Conservation (phyloP, 768 basidiomycete species). For the Kockovaella imperatae region DNA sequence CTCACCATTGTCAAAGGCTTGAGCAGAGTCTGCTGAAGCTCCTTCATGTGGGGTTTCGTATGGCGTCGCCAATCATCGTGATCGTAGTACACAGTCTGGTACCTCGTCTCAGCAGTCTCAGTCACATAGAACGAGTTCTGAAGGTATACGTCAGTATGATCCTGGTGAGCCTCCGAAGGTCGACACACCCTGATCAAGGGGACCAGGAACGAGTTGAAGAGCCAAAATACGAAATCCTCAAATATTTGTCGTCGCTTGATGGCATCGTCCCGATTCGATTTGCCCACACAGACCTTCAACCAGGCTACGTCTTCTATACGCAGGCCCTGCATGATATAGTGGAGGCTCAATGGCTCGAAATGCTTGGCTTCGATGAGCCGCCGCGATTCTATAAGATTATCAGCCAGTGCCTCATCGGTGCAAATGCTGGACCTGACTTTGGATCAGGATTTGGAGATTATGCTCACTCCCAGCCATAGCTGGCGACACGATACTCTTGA, state of each 20-base stretch:
- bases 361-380: conserved; percentile 66
- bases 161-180: not conserved
- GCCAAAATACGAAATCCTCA: conserved; percentile 89
- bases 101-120: conserved; percentile 75
- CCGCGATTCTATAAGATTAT: conserved; percentile 56
- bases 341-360: conserved; percentile 72
- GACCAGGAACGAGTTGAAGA: conserved; percentile 76
- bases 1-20: conserved; percentile 60
- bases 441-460: conserved; percentile 6
- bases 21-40: conserved; percentile 66
- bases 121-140: conserved; percentile 93
- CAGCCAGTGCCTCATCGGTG: not conserved
- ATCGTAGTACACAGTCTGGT: conserved; percentile 79
- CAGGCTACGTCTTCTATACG: conserved; percentile 69
- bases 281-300: conserved; percentile 49
- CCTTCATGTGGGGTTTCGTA: conserved; percentile 69
- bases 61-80: conserved; percentile 88
- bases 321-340: conserved; percentile 68
- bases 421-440: conserved; percentile 3
- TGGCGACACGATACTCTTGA: conserved; percentile 30
- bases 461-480: conserved; percentile 15
- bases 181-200: conserved; percentile 64
- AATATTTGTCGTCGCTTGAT: conserved; percentile 70
- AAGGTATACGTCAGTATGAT: not conserved
- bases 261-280: conserved; percentile 58